A percentile compares a stretch with the other conserved stretches of the same genome.
phyloP scores from a whole-genome alignment of 257 asterid species.

The Solanum lycopersicoides region DNA sequence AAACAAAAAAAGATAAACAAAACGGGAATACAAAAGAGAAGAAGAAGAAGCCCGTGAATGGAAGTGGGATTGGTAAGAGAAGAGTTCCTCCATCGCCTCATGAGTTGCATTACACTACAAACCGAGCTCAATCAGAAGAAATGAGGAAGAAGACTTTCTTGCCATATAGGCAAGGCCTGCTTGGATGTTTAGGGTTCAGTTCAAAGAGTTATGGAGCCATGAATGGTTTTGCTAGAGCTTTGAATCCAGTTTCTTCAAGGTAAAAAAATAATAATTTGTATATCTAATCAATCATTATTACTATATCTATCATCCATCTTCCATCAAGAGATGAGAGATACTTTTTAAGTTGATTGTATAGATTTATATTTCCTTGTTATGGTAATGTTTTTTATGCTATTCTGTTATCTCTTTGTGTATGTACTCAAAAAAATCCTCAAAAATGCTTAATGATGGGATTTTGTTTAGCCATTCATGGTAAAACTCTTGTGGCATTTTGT shows the following conservation, averaged over 20 bases:
- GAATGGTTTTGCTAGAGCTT: conserved; percentile 69
- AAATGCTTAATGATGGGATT: not conserved
- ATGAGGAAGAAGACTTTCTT: conserved; percentile 92
- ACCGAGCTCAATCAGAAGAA: conserved; percentile 95
- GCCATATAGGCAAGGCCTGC: conserved; percentile 80
- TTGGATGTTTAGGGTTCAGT: conserved; percentile 90
- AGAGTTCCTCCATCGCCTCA: conserved; percentile 65
- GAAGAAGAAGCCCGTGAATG: conserved; percentile 24
- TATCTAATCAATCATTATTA: not conserved
- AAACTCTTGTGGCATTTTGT: not conserved
- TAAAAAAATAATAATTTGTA: conserved; percentile 2
- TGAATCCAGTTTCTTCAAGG: conserved; percentile 85
- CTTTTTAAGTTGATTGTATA: not conserved
- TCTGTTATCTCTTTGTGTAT: not conserved
- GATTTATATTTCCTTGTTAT: not conserved
- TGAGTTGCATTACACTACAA: conserved; percentile 78
- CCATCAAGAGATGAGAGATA: not conserved
- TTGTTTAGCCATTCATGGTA: conserved; percentile 14
- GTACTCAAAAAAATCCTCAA: conserved; percentile 1
- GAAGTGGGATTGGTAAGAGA: conserved; percentile 26
- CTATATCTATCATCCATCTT: not conserved
- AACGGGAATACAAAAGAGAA: conserved; percentile 6
- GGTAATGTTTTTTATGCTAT: not conserved
- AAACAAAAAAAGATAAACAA: not conserved
- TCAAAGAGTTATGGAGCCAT: conserved; percentile 89